phyloP scores from a whole-genome alignment of 1,139 yeast species.

The Yamadazyma triangularis region DNA sequence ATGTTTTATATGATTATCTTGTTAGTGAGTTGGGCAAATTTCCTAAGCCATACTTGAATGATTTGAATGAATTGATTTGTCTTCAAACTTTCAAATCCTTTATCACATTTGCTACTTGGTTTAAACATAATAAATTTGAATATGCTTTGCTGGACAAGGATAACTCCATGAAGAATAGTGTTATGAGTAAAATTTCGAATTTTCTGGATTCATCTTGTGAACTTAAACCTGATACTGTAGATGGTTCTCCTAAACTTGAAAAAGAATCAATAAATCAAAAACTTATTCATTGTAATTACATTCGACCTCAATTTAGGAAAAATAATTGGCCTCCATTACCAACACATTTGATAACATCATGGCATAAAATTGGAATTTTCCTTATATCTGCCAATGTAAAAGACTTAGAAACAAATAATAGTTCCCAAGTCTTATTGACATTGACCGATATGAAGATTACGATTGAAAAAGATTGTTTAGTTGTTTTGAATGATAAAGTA shows the following conservation, averaged over 20 bases:
- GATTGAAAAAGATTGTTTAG: slow-evolving; percentile 4
- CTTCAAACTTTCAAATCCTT: no score
- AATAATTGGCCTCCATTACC: slow-evolving; percentile 7
- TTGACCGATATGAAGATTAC: slow-evolving; percentile 16
- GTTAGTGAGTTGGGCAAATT: not conserved
- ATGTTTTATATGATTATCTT: not conserved
- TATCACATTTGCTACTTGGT: slow-evolving; percentile 18
- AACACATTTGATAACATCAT: slow-evolving; percentile 13
- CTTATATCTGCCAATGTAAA: slow-evolving; percentile 13
- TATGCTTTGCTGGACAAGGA: slow-evolving; percentile 12
- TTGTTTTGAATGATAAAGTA: slow-evolving; percentile 7
- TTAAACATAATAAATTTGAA: slow-evolving; percentile 16
- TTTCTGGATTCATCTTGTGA: not conserved
- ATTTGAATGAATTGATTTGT: no score
- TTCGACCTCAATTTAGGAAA: slow-evolving; percentile 8
- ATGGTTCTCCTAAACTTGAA: no score
- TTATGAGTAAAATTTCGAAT: not conserved
- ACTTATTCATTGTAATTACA: slow-evolving; percentile 3
- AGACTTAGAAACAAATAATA: slow-evolving; percentile 4
- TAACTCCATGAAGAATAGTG: slow-evolving; percentile 2
- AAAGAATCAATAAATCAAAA: slow-evolving; percentile 1
- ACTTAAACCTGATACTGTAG: not conserved
- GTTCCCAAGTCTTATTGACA: slow-evolving; percentile 11
- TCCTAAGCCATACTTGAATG: no score
- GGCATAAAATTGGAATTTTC: slow-evolving; percentile 17